Evolutionary conservation across 2,329 filamentous ascomycete species (phyloP).

Genomic region (Claviceps pusilla): DNA sequence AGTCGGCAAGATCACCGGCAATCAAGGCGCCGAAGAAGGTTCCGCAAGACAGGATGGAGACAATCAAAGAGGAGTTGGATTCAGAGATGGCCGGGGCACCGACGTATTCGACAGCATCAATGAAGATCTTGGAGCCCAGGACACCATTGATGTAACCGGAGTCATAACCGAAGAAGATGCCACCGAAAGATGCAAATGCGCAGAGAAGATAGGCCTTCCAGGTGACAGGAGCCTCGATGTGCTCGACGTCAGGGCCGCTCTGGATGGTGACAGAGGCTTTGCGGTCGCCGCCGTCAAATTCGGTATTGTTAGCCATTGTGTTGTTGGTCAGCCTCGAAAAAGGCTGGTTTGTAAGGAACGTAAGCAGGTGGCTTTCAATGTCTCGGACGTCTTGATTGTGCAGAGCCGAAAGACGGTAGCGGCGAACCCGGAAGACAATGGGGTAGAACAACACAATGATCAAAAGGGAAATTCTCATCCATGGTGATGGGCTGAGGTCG

Average conservation of each 20-base stretch:
- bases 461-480: background rate
- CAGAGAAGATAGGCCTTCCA: conserved; percentile 55
- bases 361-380: background rate
- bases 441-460: background rate
- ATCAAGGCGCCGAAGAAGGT: conserved; percentile 69
- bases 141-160: conserved; percentile 62
- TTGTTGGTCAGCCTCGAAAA: background rate
- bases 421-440: conserved; percentile 1
- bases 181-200: conserved; percentile 56
- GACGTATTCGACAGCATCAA: conserved; percentile 32
- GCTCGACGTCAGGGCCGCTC: conserved; percentile 35
- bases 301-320: conserved; percentile 3
- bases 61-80: conserved; percentile 41
- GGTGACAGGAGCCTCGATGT: conserved; percentile 54
- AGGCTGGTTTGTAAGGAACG: background rate
- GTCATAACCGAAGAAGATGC: conserved; percentile 68
- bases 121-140: conserved; percentile 36
- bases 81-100: conserved; percentile 20
- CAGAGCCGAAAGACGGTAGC: background rate
- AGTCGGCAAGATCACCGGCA: conserved; percentile 63
- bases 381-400: background rate
- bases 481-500: conserved; percentile 1
- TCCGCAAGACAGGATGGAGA: conserved; percentile 61
- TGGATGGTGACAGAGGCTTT: conserved; percentile 20
- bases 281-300: conserved; percentile 11